These are phyloP conservation scores for Stenogyne calaminthoides DNA, from an alignment of 305 asterid genomes.

Conservation along the genomic window DNA sequence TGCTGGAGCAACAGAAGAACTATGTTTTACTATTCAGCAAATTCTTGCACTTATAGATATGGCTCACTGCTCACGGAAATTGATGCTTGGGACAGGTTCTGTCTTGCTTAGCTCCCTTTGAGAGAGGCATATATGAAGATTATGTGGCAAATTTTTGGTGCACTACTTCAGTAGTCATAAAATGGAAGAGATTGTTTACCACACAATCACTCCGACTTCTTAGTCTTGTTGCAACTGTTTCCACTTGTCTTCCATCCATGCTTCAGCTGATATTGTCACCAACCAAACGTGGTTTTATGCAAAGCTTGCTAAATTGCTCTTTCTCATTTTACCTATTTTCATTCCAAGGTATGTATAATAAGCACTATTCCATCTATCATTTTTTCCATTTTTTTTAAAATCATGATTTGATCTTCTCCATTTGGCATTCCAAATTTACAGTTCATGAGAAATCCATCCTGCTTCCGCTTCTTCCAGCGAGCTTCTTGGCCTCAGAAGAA, in stretches of 20 bases:
- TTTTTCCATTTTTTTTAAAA: neutral
- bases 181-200: constrained; percentile 93
- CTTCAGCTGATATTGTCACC: constrained; percentile 70
- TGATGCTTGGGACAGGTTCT: constrained; percentile 72
- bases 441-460: constrained; percentile 95
- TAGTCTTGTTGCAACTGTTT: constrained; percentile 76
- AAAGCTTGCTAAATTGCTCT: constrained; percentile 80
- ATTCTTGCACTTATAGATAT: constrained; percentile 16
- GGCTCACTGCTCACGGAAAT: constrained; percentile 21
- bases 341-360: constrained; percentile 76
- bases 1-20: constrained; percentile 3
- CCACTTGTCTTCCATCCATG: constrained; percentile 79
- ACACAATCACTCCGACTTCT: constrained; percentile 64
- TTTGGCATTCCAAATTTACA: constrained; percentile 41
- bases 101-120: constrained; percentile 93
- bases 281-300: constrained; percentile 69
- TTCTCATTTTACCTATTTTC: constrained; percentile 89
- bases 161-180: constrained; percentile 74
- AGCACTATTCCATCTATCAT: constrained; percentile 21
- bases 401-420: constrained; percentile 9
- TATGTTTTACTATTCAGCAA: constrained; percentile 11
- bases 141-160: constrained; percentile 99
- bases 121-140: constrained; percentile 96
- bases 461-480: constrained; percentile 93
- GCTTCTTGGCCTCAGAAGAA: constrained; percentile 78